Evolutionary conservation across 257 asterid genomes (phyloP), one percentile per base, ranked within the genome.

Genomic region (Petunia axillaris): DNA sequence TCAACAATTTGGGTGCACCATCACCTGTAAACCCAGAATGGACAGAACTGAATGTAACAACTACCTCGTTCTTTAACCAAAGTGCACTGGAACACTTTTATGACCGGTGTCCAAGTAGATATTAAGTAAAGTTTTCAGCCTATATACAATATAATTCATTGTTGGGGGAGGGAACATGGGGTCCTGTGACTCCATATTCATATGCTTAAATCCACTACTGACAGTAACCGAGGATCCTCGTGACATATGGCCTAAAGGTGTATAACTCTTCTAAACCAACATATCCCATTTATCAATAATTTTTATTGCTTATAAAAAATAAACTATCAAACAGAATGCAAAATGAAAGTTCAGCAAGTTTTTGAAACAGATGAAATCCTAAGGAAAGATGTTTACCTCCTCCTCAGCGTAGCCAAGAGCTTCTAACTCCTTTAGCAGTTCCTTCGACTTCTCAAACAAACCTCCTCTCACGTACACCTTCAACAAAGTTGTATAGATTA

Each of bases 391-490:
- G 79, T 63, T 77, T 87, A 94, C 98, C 98, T 95, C 99, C 89
- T 93, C 93, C 80, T 88, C 91, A 77, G 97, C 98, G 77, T 91
- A 90, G 76, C 98, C 98, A 83, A 89, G 80, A 83, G 87, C 86
- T 81, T 92, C 91, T 88, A 95, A 85, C 84, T 95, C 96, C 84
- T 85, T 84, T 77, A 95, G 82, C 50, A 95, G 87, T 85, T 87
- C 91, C 84, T 97, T 92, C 71, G 99, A 90, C 88, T 92, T 93
- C 82, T 91, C 97, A 87, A 93, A 92, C 85, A 93, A 88, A 67
- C 93, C 91, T 62, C 94, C 89, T 87, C 85, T 93, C 76, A 90
- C 98, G 79, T 92, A 92, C 78, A 92, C 99, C 85, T 95, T 95
- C 82, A 95, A 88, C 81, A 92, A 85, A 86, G 99, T 95, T 54